Evolutionary conservation across 306 rosid species (phyloP).

Genomic region (Cyclanthera cordifolia): DNA sequence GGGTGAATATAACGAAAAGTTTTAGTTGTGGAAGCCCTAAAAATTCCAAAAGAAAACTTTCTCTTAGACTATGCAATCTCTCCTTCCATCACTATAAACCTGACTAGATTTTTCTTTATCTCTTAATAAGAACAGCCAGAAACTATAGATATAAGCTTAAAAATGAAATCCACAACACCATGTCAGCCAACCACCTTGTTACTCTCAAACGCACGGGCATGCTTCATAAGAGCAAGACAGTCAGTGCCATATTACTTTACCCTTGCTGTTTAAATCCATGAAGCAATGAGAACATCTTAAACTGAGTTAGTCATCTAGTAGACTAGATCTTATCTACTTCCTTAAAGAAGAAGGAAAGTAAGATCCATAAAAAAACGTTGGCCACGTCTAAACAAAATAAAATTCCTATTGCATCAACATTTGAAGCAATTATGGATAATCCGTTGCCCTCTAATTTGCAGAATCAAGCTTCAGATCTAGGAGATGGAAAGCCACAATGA

Average conservation of each 20-base stretch:
- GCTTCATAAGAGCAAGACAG: background rate
- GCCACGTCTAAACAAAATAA: background rate
- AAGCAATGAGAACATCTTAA: background rate
- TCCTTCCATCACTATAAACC: background rate
- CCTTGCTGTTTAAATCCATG: background rate
- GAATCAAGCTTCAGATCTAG: conserved; percentile 1
- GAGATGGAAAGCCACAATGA: background rate
- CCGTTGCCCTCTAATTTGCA: background rate
- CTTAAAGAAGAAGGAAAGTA: background rate
- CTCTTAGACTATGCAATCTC: background rate
- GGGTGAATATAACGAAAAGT: no score
- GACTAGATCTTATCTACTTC: background rate
- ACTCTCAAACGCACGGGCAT: background rate
- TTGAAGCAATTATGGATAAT: background rate
- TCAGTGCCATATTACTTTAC: background rate
- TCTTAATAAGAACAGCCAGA: background rate
- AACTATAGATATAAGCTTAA: background rate
- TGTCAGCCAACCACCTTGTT: background rate
- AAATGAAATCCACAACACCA: background rate
- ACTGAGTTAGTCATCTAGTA: background rate
- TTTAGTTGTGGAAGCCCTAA: background rate
- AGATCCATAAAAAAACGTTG: background rate
- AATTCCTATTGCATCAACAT: background rate
- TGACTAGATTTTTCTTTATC: background rate
- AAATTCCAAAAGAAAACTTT: background rate